A percentile compares a stretch with the other conserved stretches of the same genome.
Evolutionary conservation across 1,139 yeast species (phyloP).

Genomic region (Pneumocystis canis): DNA sequence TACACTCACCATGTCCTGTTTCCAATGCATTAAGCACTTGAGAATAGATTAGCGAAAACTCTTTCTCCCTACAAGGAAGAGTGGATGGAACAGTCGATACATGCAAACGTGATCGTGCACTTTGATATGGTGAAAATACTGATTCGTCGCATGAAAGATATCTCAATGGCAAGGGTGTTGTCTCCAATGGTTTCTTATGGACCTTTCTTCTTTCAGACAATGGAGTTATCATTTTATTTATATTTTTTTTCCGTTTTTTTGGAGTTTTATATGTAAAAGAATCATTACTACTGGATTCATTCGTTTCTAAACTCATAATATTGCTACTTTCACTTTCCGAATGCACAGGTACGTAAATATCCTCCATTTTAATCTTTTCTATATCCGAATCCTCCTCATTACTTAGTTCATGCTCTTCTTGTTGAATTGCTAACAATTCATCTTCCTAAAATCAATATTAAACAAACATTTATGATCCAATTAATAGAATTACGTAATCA

Average conservation of each 20-base stretch:
- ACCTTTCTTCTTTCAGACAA: neutral
- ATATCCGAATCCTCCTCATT: neutral
- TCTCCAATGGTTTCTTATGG: constrained; percentile 9
- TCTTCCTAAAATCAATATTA: neutral
- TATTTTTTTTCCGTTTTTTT: neutral
- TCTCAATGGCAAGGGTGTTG: constrained; percentile 18
- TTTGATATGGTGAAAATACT: constrained; percentile 29
- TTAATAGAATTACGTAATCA: neutral
- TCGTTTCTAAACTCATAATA: neutral
- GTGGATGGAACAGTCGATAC: constrained; percentile 48
- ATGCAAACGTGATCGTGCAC: constrained; percentile 46
- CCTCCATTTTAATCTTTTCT: neutral
- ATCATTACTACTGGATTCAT: constrained; percentile 1
- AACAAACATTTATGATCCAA: neutral
- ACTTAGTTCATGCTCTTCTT: neutral
- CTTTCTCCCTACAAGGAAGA: constrained; percentile 80
- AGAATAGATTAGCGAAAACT: constrained; percentile 57
- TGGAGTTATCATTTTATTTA: neutral
- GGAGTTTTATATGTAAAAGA: neutral
- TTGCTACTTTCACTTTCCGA: neutral
- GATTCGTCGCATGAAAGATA: constrained; percentile 4
- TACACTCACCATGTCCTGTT: constrained; percentile 62
- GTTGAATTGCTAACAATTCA: neutral
- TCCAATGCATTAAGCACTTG: constrained; percentile 64
- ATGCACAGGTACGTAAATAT: neutral